Base-by-base conservation (phyloP, 1,284 basidiomycete genomes). In the Termitomyces sp. region DNA sequence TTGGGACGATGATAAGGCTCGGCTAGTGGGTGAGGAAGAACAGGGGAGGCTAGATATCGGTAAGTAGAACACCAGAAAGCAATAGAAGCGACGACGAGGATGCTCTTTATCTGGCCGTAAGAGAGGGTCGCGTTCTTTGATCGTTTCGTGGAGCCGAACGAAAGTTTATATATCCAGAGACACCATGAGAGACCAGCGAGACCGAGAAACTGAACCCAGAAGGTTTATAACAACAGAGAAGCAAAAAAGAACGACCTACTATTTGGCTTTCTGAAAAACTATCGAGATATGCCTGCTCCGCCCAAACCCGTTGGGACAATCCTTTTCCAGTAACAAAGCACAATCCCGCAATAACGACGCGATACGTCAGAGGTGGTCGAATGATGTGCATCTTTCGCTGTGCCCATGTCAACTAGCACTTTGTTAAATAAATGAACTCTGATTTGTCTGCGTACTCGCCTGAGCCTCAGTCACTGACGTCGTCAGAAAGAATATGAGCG, bases 1-100 rank as follows among this genome's bases (percentile, higher is more conserved):
- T 65, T 70, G 1, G 80, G 77, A 58, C 80, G 81, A 15, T 69
- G 68, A 64, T 82, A 88, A 1, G 85, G 77, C 57, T 73, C 68
- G 21, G 62, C 59, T 9, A 82, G 68, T 41, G 82, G 82, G 62
- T 80, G 77, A 2, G 76, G 76, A 39, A 86, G 77, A 10, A 81
- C 77, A 3, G 84, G 83, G 34, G 81, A 76, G 8, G 66, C 68
- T 21, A 86, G 61, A 17, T 68, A 59, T 40, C 65, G 71, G 60
- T 70, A 71, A 54, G 64, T 66, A 44, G 61, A 67, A 62, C 68
- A 65, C 73, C 65, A 64, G 60, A 79, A 46, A 61, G 67, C 59
- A 65, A 63, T 50, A 64, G 79, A 71, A 40, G 63, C 59, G 44
- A 68, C 63, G 47, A 75, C 44, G 50, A 73, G 55, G 19, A 65